These are phyloP conservation scores for Venturia pyrina DNA, from an alignment of 2,329 filamentous ascomycete species.

Conservation along the genomic window DNA sequence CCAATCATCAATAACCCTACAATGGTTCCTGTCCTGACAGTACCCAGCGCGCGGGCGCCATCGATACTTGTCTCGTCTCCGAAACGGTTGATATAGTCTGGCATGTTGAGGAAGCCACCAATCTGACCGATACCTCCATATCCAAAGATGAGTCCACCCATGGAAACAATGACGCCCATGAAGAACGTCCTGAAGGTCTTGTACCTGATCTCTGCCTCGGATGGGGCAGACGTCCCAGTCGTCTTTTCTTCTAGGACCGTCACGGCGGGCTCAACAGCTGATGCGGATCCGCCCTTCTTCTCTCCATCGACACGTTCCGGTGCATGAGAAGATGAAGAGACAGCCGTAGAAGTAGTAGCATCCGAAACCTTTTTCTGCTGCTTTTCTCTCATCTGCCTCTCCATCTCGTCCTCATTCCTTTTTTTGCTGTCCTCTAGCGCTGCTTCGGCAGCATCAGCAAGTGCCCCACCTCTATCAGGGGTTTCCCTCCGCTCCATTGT, in stretches of 20 bases:
- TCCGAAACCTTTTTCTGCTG: background rate
- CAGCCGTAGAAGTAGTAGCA: background rate
- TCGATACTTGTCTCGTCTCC: slow-evolving; percentile 16
- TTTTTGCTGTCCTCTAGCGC: background rate
- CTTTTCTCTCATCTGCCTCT: background rate
- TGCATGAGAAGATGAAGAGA: background rate
- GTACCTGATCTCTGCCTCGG: background rate
- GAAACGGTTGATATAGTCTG: slow-evolving; percentile 9
- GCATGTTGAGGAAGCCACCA: slow-evolving; percentile 12
- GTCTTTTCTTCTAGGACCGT: background rate
- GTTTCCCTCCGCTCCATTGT: background rate
- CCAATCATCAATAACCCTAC: slow-evolving; percentile 20
- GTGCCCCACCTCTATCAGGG: background rate
- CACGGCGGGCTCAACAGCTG: background rate
- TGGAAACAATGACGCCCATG: slow-evolving; percentile 6
- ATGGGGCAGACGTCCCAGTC: background rate
- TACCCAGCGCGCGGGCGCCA: slow-evolving; percentile 25
- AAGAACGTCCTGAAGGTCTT: background rate
- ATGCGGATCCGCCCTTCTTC: background rate
- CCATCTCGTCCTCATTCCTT: background rate
- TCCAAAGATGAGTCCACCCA: slow-evolving; percentile 12
- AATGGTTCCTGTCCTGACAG: slow-evolving; percentile 20
- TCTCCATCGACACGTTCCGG: background rate
- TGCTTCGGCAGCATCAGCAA: background rate
- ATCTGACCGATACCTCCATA: slow-evolving; percentile 10